Conservation (phyloP, 805 yeast species). For the Wickerhamomyces tratensis region DNA sequence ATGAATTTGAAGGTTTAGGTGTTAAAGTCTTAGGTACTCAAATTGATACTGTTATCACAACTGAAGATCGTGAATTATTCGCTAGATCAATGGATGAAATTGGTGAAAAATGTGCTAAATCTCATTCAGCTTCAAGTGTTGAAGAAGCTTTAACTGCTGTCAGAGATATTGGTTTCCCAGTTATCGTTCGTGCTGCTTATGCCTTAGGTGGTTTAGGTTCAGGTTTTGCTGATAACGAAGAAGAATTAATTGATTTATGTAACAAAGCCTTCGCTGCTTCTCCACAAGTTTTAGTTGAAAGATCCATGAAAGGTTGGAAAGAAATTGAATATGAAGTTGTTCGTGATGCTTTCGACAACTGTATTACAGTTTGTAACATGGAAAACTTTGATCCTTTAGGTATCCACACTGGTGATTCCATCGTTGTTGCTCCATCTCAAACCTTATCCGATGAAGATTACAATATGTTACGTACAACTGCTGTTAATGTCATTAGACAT, state of each 20-base stretch:
- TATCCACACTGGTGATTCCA: slow-evolving; percentile 98
- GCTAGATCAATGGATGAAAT: slow-evolving; percentile 93
- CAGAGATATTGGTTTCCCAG: slow-evolving; percentile 83
- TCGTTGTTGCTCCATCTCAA: slow-evolving; percentile 98
- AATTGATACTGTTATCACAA: slow-evolving; percentile 90
- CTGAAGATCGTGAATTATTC: slow-evolving; percentile 96
- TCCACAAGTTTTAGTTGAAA: slow-evolving; percentile 93
- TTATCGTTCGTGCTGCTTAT: slow-evolving; percentile 93
- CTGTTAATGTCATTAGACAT: slow-evolving; percentile 94
- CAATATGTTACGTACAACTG: slow-evolving; percentile 96
- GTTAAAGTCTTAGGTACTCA: slow-evolving; percentile 96
- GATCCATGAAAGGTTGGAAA: slow-evolving; percentile 98
- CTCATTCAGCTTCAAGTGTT: slow-evolving; percentile 73
- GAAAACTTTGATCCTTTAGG: slow-evolving; percentile 98
- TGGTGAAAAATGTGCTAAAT: slow-evolving; percentile 90
- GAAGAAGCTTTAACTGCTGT: slow-evolving; percentile 84
- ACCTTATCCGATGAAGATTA: slow-evolving; percentile 94
- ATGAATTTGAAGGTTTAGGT: slow-evolving; percentile 85
- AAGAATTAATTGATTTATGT: slow-evolving; percentile 76
- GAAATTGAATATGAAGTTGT: slow-evolving; percentile 98
- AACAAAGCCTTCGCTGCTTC: slow-evolving; percentile 89
- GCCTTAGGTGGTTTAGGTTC: slow-evolving; percentile 98
- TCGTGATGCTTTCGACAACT: slow-evolving; percentile 93
- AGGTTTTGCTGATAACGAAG: slow-evolving; percentile 88
- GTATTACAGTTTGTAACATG: slow-evolving; percentile 99